These are phyloP conservation scores for Candida loeiensis DNA, from an alignment of 805 yeast genomes.

Conservation along the genomic window DNA sequence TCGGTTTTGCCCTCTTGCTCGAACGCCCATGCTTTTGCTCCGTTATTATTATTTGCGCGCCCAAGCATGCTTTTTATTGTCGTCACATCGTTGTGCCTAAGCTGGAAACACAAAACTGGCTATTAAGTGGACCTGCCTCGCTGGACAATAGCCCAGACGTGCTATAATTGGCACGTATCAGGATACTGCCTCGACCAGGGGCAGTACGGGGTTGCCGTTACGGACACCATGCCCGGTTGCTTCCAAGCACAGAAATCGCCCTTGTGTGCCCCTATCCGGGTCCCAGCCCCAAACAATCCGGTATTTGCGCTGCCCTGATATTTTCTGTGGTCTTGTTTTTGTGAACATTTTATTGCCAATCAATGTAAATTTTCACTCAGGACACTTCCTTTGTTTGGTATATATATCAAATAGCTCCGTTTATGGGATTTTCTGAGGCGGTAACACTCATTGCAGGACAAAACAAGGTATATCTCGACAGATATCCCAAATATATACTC, in stretches of 20 bases:
- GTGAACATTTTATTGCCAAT: neutral
- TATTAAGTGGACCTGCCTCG: neutral
- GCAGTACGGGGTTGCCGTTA: neutral
- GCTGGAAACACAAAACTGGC: neutral
- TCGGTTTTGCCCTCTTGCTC: no score
- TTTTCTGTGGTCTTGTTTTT: neutral
- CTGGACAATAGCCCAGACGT: neutral
- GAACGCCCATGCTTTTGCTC: neutral
- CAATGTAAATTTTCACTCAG: conserved; percentile 2
- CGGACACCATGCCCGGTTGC: no score
- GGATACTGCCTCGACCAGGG: neutral
- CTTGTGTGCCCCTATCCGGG: neutral
- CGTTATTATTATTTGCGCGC: neutral
- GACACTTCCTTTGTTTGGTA: conserved; percentile 2
- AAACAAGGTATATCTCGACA: conserved; percentile 1
- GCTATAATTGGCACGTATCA: neutral
- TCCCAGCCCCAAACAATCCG: neutral
- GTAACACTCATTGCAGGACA: neutral
- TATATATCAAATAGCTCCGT: conserved; percentile 1
- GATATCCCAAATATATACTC: neutral
- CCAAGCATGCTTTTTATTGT: neutral
- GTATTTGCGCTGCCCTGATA: neutral
- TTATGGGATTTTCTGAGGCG: neutral
- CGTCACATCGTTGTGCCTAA: neutral
- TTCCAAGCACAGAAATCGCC: no score